These are phyloP conservation scores for Yamadazyma taylorii DNA, from an alignment of 1,139 yeast species.

Conservation along the genomic window DNA sequence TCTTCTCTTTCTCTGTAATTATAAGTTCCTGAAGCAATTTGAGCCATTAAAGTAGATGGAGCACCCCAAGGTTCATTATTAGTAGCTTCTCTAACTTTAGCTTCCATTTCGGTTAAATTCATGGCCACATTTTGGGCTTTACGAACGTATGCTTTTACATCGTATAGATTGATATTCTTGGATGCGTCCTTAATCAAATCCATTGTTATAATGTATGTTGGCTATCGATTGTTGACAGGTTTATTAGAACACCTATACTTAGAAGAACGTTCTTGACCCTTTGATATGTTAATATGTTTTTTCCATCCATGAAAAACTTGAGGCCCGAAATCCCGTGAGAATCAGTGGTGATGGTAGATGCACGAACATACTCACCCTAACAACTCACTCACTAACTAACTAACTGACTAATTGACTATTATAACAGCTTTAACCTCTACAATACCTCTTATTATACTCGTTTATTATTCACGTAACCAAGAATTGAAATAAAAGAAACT, in stretches of 20 bases:
- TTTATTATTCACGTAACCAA: no score
- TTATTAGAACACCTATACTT: neutral
- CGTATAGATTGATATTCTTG: conserved; percentile 83
- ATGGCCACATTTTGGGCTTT: conserved; percentile 97
- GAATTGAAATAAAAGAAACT: no score
- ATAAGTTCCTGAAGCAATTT: conserved; percentile 93
- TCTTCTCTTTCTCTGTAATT: conserved; percentile 82
- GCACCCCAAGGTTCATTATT: conserved; percentile 99
- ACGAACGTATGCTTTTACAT: conserved; percentile 95
- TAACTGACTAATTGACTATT: no score
- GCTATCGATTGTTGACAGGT: no score
- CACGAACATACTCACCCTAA: no score
- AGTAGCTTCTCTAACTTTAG: conserved; percentile 95
- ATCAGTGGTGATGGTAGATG: no score
- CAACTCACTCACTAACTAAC: no score
- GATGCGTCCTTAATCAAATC: conserved; percentile 71
- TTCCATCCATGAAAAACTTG: conserved; percentile 1
- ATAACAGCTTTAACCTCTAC: no score
- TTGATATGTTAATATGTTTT: neutral
- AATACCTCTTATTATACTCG: no score
- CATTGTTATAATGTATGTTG: conserved; percentile 32
- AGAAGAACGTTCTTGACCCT: neutral
- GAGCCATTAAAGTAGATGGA: conserved; percentile 85
- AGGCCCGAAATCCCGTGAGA: no score
- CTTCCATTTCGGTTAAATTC: conserved; percentile 93